Percentiles rank a stretch among this genome's conserved stretches.
Evolutionary conservation across 1,139 yeast species (phyloP).

Genomic region (Petasospora fabianii): DNA sequence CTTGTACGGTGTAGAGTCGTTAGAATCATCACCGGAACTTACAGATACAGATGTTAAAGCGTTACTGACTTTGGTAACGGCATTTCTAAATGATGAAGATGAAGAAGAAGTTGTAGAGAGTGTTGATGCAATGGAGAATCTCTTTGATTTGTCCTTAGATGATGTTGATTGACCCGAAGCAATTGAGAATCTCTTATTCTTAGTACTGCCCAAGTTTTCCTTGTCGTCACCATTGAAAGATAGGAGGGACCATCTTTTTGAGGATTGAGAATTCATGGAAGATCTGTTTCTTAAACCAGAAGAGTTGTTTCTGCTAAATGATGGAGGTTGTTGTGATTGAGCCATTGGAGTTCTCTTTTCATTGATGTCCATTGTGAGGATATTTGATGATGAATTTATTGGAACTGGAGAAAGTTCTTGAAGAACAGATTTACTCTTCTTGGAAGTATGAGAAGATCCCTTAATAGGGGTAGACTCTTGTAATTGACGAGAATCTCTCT

Average conservation of each 20-base stretch:
- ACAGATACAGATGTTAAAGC: slow-evolving; percentile 27
- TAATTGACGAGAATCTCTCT: slow-evolving; percentile 11
- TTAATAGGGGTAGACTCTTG: slow-evolving; percentile 10
- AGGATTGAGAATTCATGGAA: slow-evolving; percentile 20
- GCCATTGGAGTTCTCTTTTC: slow-evolving; percentile 22
- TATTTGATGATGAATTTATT: slow-evolving; percentile 9
- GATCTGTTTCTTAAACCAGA: slow-evolving; percentile 24
- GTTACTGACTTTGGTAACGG: slow-evolving; percentile 29
- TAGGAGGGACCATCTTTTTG: slow-evolving; percentile 27
- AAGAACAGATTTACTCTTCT: slow-evolving; percentile 14
- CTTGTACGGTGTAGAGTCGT: slow-evolving; percentile 23
- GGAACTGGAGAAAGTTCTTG: slow-evolving; percentile 19
- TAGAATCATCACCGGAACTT: slow-evolving; percentile 21
- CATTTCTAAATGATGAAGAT: slow-evolving; percentile 24
- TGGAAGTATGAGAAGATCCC: slow-evolving; percentile 5
- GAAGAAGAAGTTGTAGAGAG: slow-evolving; percentile 20
- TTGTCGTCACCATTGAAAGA: slow-evolving; percentile 24
- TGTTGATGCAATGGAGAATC: slow-evolving; percentile 24
- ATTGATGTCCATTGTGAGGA: slow-evolving; percentile 12
- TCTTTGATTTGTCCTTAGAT: slow-evolving; percentile 19
- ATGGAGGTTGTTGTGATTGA: slow-evolving; percentile 15
- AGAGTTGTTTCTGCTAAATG: slow-evolving; percentile 22
- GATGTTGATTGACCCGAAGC: slow-evolving; percentile 15
- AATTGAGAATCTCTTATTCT: slow-evolving; percentile 19
- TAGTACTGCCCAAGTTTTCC: slow-evolving; percentile 13